Evolutionary conservation across 371 early-diverging fungal genomes (phyloP).

Genomic region (Syncephalastrum contaminatum): DNA sequence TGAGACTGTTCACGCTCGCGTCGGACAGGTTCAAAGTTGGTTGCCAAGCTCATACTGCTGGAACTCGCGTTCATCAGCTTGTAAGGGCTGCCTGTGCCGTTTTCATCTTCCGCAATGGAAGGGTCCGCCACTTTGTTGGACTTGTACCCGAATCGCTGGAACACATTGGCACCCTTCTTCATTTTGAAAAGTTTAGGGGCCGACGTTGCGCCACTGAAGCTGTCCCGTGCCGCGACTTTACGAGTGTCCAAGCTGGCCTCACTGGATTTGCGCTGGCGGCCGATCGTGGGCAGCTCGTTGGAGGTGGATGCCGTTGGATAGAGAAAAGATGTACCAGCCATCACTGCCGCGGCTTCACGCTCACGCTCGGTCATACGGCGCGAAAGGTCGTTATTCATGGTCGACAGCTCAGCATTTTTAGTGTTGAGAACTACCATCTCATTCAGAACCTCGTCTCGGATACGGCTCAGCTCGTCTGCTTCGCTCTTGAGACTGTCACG

Average conservation of each 20-base stretch:
- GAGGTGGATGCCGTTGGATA: not conserved
- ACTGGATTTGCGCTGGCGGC: slow-evolving; percentile 12
- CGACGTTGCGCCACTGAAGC: slow-evolving; percentile 23
- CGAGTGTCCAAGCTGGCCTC: not conserved
- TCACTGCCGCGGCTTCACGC: slow-evolving; percentile 44
- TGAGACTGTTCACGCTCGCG: too few species aligned
- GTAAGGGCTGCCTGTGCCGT: too few species aligned
- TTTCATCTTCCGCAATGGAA: too few species aligned
- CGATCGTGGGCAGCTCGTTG: slow-evolving; percentile 5
- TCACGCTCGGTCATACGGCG: slow-evolving; percentile 47
- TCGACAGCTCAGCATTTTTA: slow-evolving; percentile 54
- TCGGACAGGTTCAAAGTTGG: too few species aligned
- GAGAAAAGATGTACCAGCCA: slow-evolving; percentile 27
- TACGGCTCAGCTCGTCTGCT: slow-evolving; percentile 24
- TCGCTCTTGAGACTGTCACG: slow-evolving; percentile 24
- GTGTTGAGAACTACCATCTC: slow-evolving; percentile 61
- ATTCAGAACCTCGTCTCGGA: slow-evolving; percentile 30
- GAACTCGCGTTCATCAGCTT: too few species aligned
- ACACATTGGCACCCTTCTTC: slow-evolving; percentile 20
- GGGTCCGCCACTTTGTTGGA: too few species aligned
- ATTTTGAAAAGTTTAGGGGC: slow-evolving; percentile 42
- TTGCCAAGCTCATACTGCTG: too few species aligned
- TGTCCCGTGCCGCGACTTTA: slow-evolving; percentile 25
- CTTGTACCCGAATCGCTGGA: too few species aligned
- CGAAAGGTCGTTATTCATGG: slow-evolving; percentile 58